Conservation (phyloP, 805 yeast species). For the Candida manassasensis region DNA sequence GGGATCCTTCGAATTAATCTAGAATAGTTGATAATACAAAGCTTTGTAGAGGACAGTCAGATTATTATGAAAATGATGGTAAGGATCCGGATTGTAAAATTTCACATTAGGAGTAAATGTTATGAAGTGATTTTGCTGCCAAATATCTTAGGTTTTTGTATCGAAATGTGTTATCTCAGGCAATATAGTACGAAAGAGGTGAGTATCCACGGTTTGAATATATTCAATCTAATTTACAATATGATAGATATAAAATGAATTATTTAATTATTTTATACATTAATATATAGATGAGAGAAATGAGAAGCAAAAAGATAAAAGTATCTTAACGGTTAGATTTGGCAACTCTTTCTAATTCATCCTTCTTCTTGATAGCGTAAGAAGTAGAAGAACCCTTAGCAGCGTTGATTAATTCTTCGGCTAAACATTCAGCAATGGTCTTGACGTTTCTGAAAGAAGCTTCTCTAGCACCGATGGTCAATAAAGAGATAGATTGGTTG, state of each 20-base stretch:
- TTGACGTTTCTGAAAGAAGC: constrained; percentile 99
- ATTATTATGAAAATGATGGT: too few species aligned
- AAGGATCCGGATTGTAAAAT: too few species aligned
- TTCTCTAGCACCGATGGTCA: constrained; percentile 99
- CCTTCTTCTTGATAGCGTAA: constrained; percentile 99
- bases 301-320: neutral
- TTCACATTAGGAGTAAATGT: too few species aligned
- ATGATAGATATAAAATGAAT: neutral
- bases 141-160: too few species aligned
- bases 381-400: constrained; percentile 99
- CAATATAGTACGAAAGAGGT: too few species aligned
- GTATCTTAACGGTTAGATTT: constrained; percentile 94
- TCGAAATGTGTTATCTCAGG: too few species aligned
- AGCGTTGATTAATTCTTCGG: constrained; percentile 99
- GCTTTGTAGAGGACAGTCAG: too few species aligned
- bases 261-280: constrained; percentile 3
- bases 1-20: too few species aligned
- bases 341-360: constrained; percentile 99
- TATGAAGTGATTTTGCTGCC: too few species aligned
- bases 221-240: neutral
- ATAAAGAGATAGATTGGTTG: constrained; percentile 96
- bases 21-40: too few species aligned
- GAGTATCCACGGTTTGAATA: too few species aligned
- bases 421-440: constrained; percentile 99
- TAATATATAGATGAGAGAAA: constrained; percentile 2